phyloP scores from a whole-genome alignment of 225 moss, liverwort and hornwort species.

The Climacium dendroides region DNA sequence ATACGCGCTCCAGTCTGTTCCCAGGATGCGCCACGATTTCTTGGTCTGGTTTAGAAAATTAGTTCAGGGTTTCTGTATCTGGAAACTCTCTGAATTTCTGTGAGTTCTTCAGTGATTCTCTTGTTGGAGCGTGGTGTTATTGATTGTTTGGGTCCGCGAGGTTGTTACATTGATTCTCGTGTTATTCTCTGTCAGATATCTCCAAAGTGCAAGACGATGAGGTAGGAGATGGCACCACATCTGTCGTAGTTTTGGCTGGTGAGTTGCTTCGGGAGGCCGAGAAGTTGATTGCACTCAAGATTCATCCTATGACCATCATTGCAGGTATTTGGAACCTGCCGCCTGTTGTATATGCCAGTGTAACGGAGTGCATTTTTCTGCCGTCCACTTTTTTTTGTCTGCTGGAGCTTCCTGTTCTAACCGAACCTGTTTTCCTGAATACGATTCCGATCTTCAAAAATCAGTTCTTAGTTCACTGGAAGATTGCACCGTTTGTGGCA shows the following conservation, averaged over 20 bases:
- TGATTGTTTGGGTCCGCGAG: neutral
- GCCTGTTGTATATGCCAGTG: neutral
- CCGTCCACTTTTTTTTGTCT: neutral
- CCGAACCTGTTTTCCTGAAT: neutral
- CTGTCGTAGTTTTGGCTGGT: slow-evolving; percentile 90
- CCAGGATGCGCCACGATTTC: neutral
- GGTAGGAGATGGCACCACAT: slow-evolving; percentile 96
- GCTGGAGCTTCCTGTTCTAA: neutral
- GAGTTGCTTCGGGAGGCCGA: slow-evolving; percentile 93
- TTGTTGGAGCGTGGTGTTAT: neutral
- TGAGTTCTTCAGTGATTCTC: neutral
- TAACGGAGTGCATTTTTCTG: neutral
- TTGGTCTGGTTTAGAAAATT: neutral
- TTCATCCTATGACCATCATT: slow-evolving; percentile 98
- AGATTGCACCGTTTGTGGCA: neutral
- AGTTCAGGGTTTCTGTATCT: neutral
- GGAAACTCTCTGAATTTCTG: neutral
- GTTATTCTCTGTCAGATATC: slow-evolving; percentile 40
- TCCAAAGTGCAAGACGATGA: slow-evolving; percentile 98
- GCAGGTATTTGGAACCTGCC: slow-evolving; percentile 32
- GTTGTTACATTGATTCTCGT: neutral
- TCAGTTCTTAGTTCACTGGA: neutral
- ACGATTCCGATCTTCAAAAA: neutral
- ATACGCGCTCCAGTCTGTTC: neutral
- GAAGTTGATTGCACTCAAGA: slow-evolving; percentile 80